Base-by-base conservation (phyloP, 768 basidiomycete genomes). In the Mycena leptocephala region DNA sequence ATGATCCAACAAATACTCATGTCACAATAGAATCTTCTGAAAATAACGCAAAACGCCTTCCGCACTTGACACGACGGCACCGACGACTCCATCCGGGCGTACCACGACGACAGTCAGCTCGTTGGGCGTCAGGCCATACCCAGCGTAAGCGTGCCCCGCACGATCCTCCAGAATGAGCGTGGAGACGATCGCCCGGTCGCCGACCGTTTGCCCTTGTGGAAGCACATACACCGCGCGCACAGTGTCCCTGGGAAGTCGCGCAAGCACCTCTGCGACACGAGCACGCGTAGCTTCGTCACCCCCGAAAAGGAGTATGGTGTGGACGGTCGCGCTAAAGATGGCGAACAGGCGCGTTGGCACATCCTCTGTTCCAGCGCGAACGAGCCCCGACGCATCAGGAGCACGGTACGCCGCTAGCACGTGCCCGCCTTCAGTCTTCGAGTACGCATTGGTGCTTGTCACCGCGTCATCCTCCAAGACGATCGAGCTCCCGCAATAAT, bases 301-400 rank as follows among this genome's bases (percentile, higher is more conserved):
- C 0, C 79, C 61, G 65, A 87, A 86, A 16, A 87, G 43, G 8
- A 87, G 70, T 0, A 83, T 74, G 5, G 85, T 83, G 66, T 87
- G 86, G 18, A 65, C 53, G 9, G 64, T 39, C 2, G 79, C 53
- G 5, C 75, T 73, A 69, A 85, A 84, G 8, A 84, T 28, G 5
- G 80, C 72, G 72, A 86, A 86, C 4, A 87, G 76, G 13, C 62
- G 59, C 5, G 78, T 79, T 26, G 53, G 32, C n/a, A 9, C 14
- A 2, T 43, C 32, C 9, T n/a, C 62, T 16, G 46, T 28, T 5
- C 46, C 53, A 8, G 63, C 26, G 0, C 72, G 48, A 0, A 81
- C 56, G 26, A 74, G 65, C 18, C 58, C 73, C 20, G 73, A 28
- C 7, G 73, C 73, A 16, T 74, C 73, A 9, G 73, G 73, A 5